Evolutionary conservation across 2,329 filamentous ascomycete species (phyloP).

Genomic region (Teratosphaeria gauchensis): DNA sequence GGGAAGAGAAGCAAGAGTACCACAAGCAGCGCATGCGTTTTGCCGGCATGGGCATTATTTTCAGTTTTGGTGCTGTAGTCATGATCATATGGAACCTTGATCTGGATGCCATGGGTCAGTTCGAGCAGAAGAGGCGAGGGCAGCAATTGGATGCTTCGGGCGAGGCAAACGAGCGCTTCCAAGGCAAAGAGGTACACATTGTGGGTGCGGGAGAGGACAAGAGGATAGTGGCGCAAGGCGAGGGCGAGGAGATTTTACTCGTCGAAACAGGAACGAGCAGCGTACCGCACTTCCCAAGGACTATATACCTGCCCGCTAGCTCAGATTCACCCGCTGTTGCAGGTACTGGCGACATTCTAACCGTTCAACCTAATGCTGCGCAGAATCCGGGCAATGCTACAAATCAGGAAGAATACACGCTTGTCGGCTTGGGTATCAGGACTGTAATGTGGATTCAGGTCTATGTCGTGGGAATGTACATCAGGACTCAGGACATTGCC

Average conservation of each 20-base stretch:
- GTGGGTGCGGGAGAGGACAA: constrained; percentile 52
- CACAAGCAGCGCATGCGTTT: constrained; percentile 26
- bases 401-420: constrained; percentile 62
- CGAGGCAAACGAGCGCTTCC: constrained; percentile 32
- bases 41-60: constrained; percentile 26
- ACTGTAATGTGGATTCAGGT: constrained; percentile 89
- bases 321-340: constrained; percentile 19
- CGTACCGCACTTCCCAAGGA: constrained; percentile 70
- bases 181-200: constrained; percentile 47
- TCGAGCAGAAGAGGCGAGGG: constrained; percentile 10
- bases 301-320: constrained; percentile 51
- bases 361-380: constrained; percentile 20
- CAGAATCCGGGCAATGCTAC: constrained; percentile 23
- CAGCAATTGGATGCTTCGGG: constrained; percentile 26
- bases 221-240: constrained; percentile 36
- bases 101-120: constrained; percentile 23
- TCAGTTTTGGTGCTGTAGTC: constrained; percentile 22
- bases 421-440: constrained; percentile 78
- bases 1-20: constrained; percentile 21
- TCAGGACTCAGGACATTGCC: constrained; percentile 73
- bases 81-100: constrained; percentile 25
- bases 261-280: constrained; percentile 72
- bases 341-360: constrained; percentile 1
- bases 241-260: constrained; percentile 55
- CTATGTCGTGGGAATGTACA: constrained; percentile 88